Base-by-base conservation (phyloP, 2,329 filamentous ascomycete genomes). In the Zymoseptoria crescenta region DNA sequence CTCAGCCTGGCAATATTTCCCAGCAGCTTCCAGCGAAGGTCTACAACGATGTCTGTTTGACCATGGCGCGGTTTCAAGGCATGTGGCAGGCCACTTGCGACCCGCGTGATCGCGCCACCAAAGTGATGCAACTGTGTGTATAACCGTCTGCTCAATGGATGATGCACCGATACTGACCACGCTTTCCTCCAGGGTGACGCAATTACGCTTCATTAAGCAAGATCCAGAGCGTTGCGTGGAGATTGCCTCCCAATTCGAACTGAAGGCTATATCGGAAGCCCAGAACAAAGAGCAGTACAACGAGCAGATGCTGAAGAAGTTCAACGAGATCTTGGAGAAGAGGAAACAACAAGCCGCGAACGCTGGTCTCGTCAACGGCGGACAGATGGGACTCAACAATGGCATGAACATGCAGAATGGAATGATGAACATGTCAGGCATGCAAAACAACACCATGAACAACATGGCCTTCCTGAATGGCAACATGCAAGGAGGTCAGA, bases 71-170 rank as follows among this genome's bases (percentile, higher is more conserved):
- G 35, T 61, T 69, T 30, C 59, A 63, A 35, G 58, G 58, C 9
- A 65, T 62, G n/a, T 74, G 72, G 72, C 71, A 73, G 63, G 62
- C 63, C 16, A 70, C 68, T 8, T 62, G 72, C 54, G 66, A 71
- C 35, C 45, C 66, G 9, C 60, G 65, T 29, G 65, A 68, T 21
- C 68, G 72, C 49, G 66, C 69, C 8, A 41, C 49, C 20, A 60
- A 59, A 35, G 65, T 72, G 45, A 67, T 74, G 63, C 70, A 72
- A 55, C 59, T 74, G 70, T 73, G 57, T 62, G 71, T 68, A 20
- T 41, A 24, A 2, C n/a, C 6, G 28, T 13, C 20, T 13, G 13
- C 19, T 49, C 53, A 48, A 30, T 27, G 27, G 20, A 55, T 29
- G 49, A 20, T 13, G 20, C 20, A n/a, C 35, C 49, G 27, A 30